Conservation (phyloP, 2,329 filamentous ascomycete species). For the Kalaharituber pfeilii region DNA sequence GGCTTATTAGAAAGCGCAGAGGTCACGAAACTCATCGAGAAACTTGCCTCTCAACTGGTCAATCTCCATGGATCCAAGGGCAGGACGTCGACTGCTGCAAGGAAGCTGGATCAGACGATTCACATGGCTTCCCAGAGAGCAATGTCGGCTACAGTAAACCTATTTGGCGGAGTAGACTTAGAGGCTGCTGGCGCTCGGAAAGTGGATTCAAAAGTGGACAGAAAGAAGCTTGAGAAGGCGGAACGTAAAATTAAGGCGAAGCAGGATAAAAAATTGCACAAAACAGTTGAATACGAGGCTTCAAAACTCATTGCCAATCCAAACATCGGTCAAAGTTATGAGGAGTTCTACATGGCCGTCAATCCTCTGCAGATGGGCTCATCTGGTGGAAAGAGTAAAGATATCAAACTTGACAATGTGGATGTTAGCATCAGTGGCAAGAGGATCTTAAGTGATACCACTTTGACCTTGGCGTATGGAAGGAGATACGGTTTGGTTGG, state of each 20-base stretch:
- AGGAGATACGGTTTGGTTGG: conserved; percentile 92
- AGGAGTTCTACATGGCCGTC: conserved; percentile 99
- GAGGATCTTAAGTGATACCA: conserved; percentile 81
- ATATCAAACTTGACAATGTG: conserved; percentile 93
- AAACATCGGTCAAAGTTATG: conserved; percentile 75
- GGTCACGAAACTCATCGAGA: conserved; percentile 69
- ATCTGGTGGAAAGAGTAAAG: conserved; percentile 74
- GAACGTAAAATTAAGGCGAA: conserved; percentile 95
- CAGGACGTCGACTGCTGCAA: conserved; percentile 58
- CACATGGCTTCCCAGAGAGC: conserved; percentile 87
- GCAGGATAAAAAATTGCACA: conserved; percentile 96
- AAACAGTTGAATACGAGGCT: conserved; percentile 94
- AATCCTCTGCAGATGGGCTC: conserved; percentile 81
- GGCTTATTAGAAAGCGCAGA: conserved; percentile 55
- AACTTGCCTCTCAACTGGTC: conserved; percentile 71
- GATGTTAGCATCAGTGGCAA: conserved; percentile 82
- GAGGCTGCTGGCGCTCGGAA: conserved; percentile 86
- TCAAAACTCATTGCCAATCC: conserved; percentile 73
- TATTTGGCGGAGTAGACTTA: conserved; percentile 72
- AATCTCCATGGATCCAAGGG: conserved; percentile 45
- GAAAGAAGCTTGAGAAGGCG: conserved; percentile 97
- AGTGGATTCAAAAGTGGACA: conserved; percentile 92
- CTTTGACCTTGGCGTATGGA: conserved; percentile 75
- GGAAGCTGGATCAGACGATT: conserved; percentile 79
- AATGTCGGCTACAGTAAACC: conserved; percentile 85